Evolutionary conservation across 2,329 filamentous ascomycete species (phyloP).

Genomic region (Zymoseptoria pseudotritici): DNA sequence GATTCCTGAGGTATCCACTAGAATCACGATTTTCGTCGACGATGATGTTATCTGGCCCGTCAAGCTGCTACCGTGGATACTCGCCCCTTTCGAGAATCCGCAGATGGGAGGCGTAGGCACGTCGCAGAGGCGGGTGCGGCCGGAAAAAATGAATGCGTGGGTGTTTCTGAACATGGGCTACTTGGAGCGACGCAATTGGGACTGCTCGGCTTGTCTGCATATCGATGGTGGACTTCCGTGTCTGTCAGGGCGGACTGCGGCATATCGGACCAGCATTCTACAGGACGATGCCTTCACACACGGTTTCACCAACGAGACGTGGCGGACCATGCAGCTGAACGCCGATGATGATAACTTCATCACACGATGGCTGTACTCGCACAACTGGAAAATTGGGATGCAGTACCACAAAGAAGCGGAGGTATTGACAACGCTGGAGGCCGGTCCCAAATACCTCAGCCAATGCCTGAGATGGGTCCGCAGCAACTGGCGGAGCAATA

Average conservation of each 20-base stretch:
- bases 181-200: slow-evolving; percentile 89
- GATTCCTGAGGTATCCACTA: slow-evolving; percentile 73
- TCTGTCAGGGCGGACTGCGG: slow-evolving; percentile 88
- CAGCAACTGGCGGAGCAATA: slow-evolving; percentile 96
- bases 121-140: slow-evolving; percentile 75
- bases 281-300: slow-evolving; percentile 78
- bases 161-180: slow-evolving; percentile 90
- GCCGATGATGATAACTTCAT: slow-evolving; percentile 98
- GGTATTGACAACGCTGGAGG: slow-evolving; percentile 87
- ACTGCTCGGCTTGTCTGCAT: slow-evolving; percentile 91
- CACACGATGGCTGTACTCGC: slow-evolving; percentile 87
- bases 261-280: slow-evolving; percentile 82
- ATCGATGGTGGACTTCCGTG: slow-evolving; percentile 95
- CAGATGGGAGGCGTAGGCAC: slow-evolving; percentile 85
- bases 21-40: slow-evolving; percentile 86
- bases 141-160: slow-evolving; percentile 59
- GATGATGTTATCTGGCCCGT: slow-evolving; percentile 91
- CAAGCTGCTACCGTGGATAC: slow-evolving; percentile 80
- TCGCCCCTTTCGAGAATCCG: slow-evolving; percentile 82
- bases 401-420: slow-evolving; percentile 89
- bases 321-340: slow-evolving; percentile 81
- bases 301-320: slow-evolving; percentile 85
- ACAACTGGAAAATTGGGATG: slow-evolving; percentile 90
- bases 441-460: slow-evolving; percentile 79
- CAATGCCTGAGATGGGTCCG: slow-evolving; percentile 93